Evolutionary conservation across 192 early-diverging fungal genomes (phyloP).

Genomic region (Spizellomyces sp.): DNA sequence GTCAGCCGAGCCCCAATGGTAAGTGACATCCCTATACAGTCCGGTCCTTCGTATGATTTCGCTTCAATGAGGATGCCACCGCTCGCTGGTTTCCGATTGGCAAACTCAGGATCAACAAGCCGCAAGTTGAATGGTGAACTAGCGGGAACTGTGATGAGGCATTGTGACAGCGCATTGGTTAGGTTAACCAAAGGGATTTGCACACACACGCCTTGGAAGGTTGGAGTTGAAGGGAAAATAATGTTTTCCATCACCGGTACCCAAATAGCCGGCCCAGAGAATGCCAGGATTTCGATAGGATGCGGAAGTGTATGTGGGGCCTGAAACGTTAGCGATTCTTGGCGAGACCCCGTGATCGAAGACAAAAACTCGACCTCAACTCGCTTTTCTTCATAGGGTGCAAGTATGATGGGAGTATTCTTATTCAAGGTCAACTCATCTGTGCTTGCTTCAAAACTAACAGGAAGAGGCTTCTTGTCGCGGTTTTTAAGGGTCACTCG

Average conservation of each 20-base stretch:
- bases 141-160: constrained; percentile 35
- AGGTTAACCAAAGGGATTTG: constrained; percentile 52
- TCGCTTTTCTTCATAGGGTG: constrained; percentile 38
- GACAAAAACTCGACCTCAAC: constrained; percentile 45
- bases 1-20: constrained; percentile 41
- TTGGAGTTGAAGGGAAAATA: constrained; percentile 36
- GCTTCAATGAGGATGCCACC: constrained; percentile 33
- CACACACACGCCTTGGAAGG: constrained; percentile 17
- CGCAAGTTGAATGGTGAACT: constrained; percentile 40
- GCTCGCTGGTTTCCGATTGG: constrained; percentile 27
- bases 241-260: constrained; percentile 53
- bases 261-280: constrained; percentile 47
- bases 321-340: constrained; percentile 42
- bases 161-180: constrained; percentile 16
- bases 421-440: constrained; percentile 51
- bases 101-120: constrained; percentile 36
- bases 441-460: constrained; percentile 37
- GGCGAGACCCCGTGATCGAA: constrained; percentile 41
- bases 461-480: constrained; percentile 31
- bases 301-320: constrained; percentile 38
- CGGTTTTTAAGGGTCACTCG: constrained; percentile 40
- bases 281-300: constrained; percentile 33
- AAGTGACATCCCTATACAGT: constrained; percentile 36
- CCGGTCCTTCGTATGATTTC: constrained; percentile 39
- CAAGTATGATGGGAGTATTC: constrained; percentile 33